These are phyloP conservation scores for Chytriomyces confervae DNA, from an alignment of 192 early-diverging fungal species.

Conservation along the genomic window DNA sequence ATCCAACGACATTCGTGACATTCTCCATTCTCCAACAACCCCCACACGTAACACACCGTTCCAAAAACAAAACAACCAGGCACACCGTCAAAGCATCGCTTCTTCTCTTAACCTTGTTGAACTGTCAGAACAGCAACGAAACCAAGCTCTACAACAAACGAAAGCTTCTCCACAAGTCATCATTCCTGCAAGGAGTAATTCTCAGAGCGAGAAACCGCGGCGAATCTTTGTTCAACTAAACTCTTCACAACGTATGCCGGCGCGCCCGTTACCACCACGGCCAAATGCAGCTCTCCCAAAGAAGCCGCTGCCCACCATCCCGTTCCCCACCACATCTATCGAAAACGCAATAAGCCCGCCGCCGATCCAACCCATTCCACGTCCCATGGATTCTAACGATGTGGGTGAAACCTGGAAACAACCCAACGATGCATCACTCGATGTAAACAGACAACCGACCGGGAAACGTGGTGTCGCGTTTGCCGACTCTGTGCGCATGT, in stretches of 20 bases:
- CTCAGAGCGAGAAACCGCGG: slow-evolving; percentile 9
- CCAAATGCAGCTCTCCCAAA: not conserved
- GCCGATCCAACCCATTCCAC: no score
- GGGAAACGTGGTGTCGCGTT: not conserved
- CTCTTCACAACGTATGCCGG: not conserved
- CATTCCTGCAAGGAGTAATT: slow-evolving; percentile 18
- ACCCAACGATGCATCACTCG: not conserved
- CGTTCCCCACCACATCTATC: not conserved
- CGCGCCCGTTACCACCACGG: not conserved
- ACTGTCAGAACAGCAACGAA: not conserved
- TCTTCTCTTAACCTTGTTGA: not conserved
- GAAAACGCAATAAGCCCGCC: not conserved
- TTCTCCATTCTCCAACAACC: not conserved
- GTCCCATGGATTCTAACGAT: not conserved
- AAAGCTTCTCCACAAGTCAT: not conserved
- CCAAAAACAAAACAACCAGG: not conserved
- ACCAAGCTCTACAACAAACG: not conserved
- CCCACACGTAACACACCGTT: not conserved
- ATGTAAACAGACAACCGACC: not conserved
- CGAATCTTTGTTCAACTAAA: slow-evolving; percentile 9
- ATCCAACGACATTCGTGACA: not conserved
- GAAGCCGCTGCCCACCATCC: not conserved
- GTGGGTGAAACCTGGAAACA: not conserved
- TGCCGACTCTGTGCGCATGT: not conserved
- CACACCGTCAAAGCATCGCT: not conserved